Base-by-base conservation (phyloP, 192 early-diverging fungal genomes). In the Phycomyces blakesleeanus region DNA sequence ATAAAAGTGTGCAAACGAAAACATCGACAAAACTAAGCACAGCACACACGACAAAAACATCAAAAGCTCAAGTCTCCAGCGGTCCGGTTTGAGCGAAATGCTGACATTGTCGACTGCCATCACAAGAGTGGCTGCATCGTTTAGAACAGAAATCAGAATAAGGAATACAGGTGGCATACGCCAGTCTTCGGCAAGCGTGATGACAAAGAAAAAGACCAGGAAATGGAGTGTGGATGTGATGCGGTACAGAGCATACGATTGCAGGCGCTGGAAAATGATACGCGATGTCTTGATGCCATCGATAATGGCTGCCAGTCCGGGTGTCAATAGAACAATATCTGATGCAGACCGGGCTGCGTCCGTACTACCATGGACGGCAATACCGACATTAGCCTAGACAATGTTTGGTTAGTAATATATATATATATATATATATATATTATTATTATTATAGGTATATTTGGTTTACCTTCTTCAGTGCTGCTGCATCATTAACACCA, bases 401-500 rank as follows among this genome's bases (percentile, higher is more conserved):
- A 7, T 5, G 29, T 34, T 5, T 34, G 29, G 29, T 34, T 34
- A 34, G 29, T n/a, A n/a, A n/a, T n/a, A n/a, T n/a, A n/a, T n/a
- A n/a, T n/a, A n/a, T n/a, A n/a, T n/a, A n/a, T n/a, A n/a, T n/a
- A n/a, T n/a, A n/a, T n/a, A n/a, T n/a, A n/a, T n/a, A n/a, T n/a
- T n/a, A n/a, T n/a, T n/a, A n/a, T n/a, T n/a, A n/a, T n/a, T n/a
- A n/a, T n/a, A 34, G 2, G 29, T 2, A 2, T 34, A 34, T 2
- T 34, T 34, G 29, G 29, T 6, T 29, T 64, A 64, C 85, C 71
- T 91, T 89, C 73, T 90, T 90, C 29, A 92, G 60, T 4, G 90
- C 90, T 11, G 90, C 88, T 2, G 90, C 90, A 61, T 92, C 90
- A 71, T 92, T 92, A 4, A 91, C 88, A 76, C 90, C 90, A 63